Evolutionary conservation across 2,329 filamentous ascomycete species (phyloP).

Genomic region (Thelonectria rubi): DNA sequence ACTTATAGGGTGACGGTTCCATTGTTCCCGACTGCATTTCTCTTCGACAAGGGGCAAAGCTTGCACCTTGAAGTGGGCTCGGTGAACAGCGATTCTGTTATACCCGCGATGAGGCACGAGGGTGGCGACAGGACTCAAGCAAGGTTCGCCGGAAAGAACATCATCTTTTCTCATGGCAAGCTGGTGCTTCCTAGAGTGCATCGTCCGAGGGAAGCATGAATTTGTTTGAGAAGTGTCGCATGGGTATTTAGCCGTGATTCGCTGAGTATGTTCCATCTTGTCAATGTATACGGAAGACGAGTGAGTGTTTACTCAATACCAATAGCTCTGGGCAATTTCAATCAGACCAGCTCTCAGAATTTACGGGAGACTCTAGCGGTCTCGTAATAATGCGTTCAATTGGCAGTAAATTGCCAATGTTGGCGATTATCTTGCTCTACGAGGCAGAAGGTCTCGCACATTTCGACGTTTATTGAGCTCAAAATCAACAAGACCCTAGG

Average conservation of each 20-base stretch:
- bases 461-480: constrained; percentile 13
- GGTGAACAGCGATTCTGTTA: constrained; percentile 4
- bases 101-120: constrained; percentile 17
- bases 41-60: constrained; percentile 14
- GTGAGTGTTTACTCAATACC: no score
- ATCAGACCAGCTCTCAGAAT: no score
- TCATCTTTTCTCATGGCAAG: constrained; percentile 11
- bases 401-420: no score
- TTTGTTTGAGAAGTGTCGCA: not conserved
- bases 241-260: no score
- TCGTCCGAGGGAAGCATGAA: not conserved
- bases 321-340: no score
- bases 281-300: no score
- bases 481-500: constrained; percentile 14
- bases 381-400: no score
- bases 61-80: constrained; percentile 10
- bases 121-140: constrained; percentile 12
- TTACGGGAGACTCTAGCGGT: no score
- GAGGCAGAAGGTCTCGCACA: constrained; percentile 31
- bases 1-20: constrained; percentile 9
- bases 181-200: constrained; percentile 7
- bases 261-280: no score
- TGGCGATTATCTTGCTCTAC: constrained; percentile 4
- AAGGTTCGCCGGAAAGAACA: constrained; percentile 13
- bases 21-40: constrained; percentile 9